Evolutionary conservation across 2,329 filamentous ascomycete species (phyloP).

Genomic region (Bertia moriformis): DNA sequence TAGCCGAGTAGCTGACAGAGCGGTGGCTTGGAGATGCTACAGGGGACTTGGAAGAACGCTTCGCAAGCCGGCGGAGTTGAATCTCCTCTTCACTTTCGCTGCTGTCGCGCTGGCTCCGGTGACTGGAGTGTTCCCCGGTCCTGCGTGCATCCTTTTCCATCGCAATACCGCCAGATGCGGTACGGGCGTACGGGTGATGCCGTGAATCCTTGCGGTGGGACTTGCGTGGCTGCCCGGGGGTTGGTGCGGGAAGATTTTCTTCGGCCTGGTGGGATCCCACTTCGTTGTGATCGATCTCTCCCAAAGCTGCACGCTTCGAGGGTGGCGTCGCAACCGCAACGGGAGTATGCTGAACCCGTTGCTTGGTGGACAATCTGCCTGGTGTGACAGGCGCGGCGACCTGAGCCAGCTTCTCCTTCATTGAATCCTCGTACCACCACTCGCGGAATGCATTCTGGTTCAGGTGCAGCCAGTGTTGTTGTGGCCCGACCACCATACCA

Average conservation of each 20-base stretch:
- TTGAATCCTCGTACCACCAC: conserved; percentile 88
- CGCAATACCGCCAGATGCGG: conserved; percentile 25
- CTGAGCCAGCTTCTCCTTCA: conserved; percentile 52
- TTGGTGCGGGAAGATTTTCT: conserved; percentile 86
- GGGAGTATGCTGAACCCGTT: conserved; percentile 28
- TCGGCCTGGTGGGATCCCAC: conserved; percentile 58
- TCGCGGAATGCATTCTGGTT: conserved; percentile 96
- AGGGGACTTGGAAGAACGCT: background rate
- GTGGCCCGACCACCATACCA: conserved; percentile 95
- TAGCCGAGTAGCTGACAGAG: conserved; percentile 1
- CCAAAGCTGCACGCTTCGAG: conserved; percentile 70
- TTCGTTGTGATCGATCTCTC: conserved; percentile 77
- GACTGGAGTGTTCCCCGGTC: conserved; percentile 21
- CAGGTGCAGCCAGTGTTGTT: conserved; percentile 96
- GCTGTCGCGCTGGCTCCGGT: background rate
- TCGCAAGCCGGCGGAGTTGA: background rate
- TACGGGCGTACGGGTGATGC: conserved; percentile 58
- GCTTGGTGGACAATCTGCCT: conserved; percentile 18
- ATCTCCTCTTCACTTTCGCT: conserved; percentile 1
- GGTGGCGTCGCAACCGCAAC: conserved; percentile 71
- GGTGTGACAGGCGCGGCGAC: conserved; percentile 32
- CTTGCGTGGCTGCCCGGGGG: conserved; percentile 89
- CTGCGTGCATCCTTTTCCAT: conserved; percentile 14
- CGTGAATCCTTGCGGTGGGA: conserved; percentile 61
- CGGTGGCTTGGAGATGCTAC: background rate